A percentile compares a stretch with the other conserved stretches of the same genome.
Conservation (phyloP, 73 alveolate genomes). For the Stentor coeruleus region DNA sequence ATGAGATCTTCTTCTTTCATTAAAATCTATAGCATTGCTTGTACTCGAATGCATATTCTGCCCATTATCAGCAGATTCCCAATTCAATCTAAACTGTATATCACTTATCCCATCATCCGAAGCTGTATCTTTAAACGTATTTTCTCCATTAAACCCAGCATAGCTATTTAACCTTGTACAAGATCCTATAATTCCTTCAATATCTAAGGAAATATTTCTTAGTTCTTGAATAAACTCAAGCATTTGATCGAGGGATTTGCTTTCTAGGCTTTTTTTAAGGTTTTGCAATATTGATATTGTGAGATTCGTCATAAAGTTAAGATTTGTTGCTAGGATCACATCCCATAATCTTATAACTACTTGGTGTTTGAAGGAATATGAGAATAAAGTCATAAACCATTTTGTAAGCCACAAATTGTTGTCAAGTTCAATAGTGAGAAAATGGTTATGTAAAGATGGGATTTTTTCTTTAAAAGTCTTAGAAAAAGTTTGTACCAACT, state of each 20-base stretch:
- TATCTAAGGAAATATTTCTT: too few relatives aligned
- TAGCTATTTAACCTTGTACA: too few relatives aligned
- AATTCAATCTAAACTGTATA: not conserved
- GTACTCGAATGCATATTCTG: not conserved
- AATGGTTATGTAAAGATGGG: not conserved
- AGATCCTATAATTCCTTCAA: too few relatives aligned
- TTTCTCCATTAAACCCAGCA: too few relatives aligned
- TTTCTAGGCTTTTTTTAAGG: not conserved
- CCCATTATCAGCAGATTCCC: not conserved
- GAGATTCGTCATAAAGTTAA: constrained; percentile 19
- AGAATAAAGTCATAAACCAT: constrained; percentile 48
- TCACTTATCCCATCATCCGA: not conserved
- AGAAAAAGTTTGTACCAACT: not conserved
- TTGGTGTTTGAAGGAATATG: constrained; percentile 33
- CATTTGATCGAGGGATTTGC: not conserved
- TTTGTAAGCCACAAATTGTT: constrained; percentile 38
- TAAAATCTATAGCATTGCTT: too few relatives aligned
- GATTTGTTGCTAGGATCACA: constrained; percentile 29
- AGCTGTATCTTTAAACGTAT: constrained; percentile 45
- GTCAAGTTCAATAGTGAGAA: not conserved
- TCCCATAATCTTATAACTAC: constrained; percentile 43
- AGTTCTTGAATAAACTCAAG: not conserved
- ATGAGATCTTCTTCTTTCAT: not conserved
- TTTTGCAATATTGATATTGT: not conserved
- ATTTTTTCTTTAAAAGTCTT: not conserved